Conservation (phyloP, 805 yeast genomes). For the Brettanomyces anomalus region DNA sequence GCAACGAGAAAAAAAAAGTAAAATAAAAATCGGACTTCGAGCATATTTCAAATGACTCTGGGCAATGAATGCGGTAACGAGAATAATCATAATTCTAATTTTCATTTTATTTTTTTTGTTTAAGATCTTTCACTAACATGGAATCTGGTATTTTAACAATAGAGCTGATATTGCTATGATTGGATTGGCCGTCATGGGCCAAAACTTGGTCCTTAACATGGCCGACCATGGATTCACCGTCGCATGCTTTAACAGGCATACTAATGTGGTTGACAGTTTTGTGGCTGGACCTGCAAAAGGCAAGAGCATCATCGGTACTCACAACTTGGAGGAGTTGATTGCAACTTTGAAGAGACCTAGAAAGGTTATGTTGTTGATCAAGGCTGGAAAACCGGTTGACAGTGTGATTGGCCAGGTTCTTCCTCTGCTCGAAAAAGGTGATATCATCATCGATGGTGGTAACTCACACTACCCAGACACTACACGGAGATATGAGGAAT, state of each 20-base stretch:
- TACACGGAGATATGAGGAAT: conserved; percentile 90
- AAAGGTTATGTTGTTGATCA: conserved; percentile 87
- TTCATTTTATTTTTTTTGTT: too few relatives aligned
- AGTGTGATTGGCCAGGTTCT: conserved; percentile 77
- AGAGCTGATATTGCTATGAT: conserved; percentile 97
- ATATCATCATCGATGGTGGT: conserved; percentile 99
- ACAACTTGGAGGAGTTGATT: conserved; percentile 79
- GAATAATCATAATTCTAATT: too few relatives aligned
- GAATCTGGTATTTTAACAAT: conserved; percentile 1
- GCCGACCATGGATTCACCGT: conserved; percentile 99
- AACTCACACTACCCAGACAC: conserved; percentile 99
- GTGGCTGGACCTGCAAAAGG: conserved; percentile 94
- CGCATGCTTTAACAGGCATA: conserved; percentile 98
- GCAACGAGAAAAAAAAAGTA: too few relatives aligned
- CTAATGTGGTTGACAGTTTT: conserved; percentile 90
- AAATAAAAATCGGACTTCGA: too few relatives aligned
- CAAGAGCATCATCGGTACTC: conserved; percentile 92
- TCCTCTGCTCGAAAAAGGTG: conserved; percentile 92
- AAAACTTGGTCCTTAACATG: conserved; percentile 91
- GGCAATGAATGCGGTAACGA: too few relatives aligned
- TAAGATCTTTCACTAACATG: too few relatives aligned
- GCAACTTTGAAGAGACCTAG: conserved; percentile 94
- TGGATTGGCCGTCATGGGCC: conserved; percentile 99
- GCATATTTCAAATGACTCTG: too few relatives aligned
- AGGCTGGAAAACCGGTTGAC: conserved; percentile 96